phyloP scores from a whole-genome alignment of 495 filamentous ascomycete genomes.

The Cudoniella acicularis region DNA sequence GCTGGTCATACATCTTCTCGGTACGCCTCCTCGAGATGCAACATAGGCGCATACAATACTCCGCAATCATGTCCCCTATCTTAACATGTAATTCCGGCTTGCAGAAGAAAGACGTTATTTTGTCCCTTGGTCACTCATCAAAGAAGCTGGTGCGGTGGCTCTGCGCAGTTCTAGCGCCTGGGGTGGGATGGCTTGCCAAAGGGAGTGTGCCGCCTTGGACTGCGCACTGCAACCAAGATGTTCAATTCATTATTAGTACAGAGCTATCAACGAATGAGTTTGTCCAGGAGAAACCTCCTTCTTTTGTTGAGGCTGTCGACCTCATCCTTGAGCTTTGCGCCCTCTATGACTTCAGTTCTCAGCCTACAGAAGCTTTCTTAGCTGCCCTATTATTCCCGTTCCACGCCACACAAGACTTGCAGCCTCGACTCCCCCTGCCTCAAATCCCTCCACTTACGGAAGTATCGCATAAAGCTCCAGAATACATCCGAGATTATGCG shows the following conservation, averaged over 20 bases:
- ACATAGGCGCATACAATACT: neutral
- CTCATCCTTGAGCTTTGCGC: neutral
- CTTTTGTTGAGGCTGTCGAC: neutral
- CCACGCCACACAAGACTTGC: neutral
- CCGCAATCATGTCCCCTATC: neutral
- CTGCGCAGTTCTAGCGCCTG: neutral
- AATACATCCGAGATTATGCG: neutral
- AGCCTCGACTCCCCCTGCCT: neutral
- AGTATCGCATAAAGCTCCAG: neutral
- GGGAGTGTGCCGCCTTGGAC: neutral
- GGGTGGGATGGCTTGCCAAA: neutral
- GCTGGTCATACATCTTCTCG: constrained; percentile 13
- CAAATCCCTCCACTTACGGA: neutral
- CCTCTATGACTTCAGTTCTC: neutral
- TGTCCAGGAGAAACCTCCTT: neutral
- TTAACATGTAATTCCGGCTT: neutral
- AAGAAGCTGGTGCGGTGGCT: neutral
- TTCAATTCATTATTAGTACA: neutral
- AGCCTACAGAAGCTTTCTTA: neutral
- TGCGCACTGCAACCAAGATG: neutral
- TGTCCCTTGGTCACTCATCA: neutral
- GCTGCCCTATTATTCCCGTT: neutral
- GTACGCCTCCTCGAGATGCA: constrained; percentile 5
- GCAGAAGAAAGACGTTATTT: neutral
- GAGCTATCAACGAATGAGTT: neutral